Evolutionary conservation across 1,284 basidiomycete genomes (phyloP).

Genomic region (Rhizoctonia solani): DNA sequence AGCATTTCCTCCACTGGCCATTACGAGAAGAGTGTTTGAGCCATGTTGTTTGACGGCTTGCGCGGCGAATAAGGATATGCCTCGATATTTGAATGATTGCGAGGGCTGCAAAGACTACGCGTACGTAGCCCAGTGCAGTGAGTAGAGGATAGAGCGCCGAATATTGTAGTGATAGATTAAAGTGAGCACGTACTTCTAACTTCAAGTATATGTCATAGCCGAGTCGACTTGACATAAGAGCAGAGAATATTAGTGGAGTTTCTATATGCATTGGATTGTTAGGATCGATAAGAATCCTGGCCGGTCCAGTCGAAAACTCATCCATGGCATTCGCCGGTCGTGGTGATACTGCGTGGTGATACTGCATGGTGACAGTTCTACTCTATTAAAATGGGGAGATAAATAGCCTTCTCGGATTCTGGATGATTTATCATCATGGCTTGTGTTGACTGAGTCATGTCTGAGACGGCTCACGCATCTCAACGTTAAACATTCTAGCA

Average conservation of each 20-base stretch:
- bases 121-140: too few species aligned
- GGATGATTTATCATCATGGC: too few species aligned
- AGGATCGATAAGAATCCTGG: conserved; percentile 1
- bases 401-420: too few species aligned
- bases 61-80: conserved; percentile 65
- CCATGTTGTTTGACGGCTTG: conserved; percentile 57
- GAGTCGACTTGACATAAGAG: conserved; percentile 56
- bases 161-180: neutral
- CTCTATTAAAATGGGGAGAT: too few species aligned
- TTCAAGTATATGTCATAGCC: conserved; percentile 64
- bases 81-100: conserved; percentile 75
- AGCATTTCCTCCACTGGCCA: conserved; percentile 75
- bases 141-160: neutral
- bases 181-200: conserved; percentile 57
- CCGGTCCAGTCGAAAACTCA: neutral
- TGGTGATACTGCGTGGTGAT: neutral
- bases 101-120: conserved; percentile 73
- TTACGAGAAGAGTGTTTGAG: conserved; percentile 59
- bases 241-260: conserved; percentile 65
- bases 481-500: too few species aligned
- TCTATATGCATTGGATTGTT: conserved; percentile 41
- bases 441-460: too few species aligned
- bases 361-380: neutral
- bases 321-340: neutral
- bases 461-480: too few species aligned